Conservation (phyloP, 148 eudicot species). For the Fagopyrum tataricum region DNA sequence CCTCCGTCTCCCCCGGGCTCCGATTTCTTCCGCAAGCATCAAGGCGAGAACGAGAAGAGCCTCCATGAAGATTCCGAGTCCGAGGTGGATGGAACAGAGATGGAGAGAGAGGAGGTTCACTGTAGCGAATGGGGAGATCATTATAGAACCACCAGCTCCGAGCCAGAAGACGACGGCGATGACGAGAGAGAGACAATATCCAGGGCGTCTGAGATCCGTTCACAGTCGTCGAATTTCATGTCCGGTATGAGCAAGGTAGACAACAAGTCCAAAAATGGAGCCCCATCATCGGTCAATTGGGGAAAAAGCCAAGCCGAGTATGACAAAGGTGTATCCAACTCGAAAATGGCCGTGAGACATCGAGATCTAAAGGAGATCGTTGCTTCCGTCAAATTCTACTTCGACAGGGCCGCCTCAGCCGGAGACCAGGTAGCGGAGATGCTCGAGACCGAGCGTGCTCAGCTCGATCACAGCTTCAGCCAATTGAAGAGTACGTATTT, state of each 20-base stretch:
- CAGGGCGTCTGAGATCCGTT: constrained; percentile 31
- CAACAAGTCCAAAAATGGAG: constrained; percentile 35
- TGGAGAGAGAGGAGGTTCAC: constrained; percentile 81
- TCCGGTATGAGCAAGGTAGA: constrained; percentile 24
- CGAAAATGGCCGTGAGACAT: constrained; percentile 70
- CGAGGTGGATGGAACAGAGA: constrained; percentile 28
- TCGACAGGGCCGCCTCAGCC: constrained; percentile 75
- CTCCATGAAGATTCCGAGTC: constrained; percentile 34
- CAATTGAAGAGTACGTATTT: constrained; percentile 55
- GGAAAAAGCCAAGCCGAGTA: constrained; percentile 20
- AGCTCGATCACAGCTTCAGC: constrained; percentile 80
- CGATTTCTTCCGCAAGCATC: constrained; percentile 41
- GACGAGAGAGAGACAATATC: constrained; percentile 64
- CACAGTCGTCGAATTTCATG: constrained; percentile 44
- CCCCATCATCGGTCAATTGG: constrained; percentile 55
- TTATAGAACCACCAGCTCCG: constrained; percentile 51
- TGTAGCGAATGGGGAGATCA: constrained; percentile 98
- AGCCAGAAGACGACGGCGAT: constrained; percentile 32
- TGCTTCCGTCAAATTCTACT: constrained; percentile 53
- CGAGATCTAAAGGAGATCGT: constrained; percentile 80
- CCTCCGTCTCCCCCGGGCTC: constrained; percentile 88
- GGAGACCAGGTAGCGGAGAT: constrained; percentile 91
- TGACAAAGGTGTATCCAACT: constrained; percentile 33
- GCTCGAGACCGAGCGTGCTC: constrained; percentile 86
- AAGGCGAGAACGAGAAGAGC: constrained; percentile 5